Conservation (phyloP, 2,329 filamentous ascomycete species). For the Clarireedia sp. region DNA sequence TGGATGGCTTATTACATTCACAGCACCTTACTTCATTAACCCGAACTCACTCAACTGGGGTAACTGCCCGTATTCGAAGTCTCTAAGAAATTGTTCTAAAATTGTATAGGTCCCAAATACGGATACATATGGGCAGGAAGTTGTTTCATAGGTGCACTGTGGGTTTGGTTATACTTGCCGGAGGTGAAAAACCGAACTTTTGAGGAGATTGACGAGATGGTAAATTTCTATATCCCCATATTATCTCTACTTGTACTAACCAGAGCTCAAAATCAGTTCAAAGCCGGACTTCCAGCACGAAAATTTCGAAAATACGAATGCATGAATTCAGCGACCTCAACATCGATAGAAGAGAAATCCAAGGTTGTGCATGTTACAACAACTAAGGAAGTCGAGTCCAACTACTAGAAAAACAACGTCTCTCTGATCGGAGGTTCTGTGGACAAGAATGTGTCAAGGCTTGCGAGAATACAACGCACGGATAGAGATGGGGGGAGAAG, state of each 20-base stretch:
- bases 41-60: background rate
- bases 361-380: no score
- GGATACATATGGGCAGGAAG: conserved; percentile 49
- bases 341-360: background rate
- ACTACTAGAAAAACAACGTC: no score
- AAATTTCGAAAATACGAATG: background rate
- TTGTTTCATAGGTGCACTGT: conserved; percentile 35
- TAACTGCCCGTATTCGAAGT: background rate
- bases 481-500: no score
- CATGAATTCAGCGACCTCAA: background rate
- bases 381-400: no score
- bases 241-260: background rate
- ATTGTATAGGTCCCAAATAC: conserved; percentile 42
- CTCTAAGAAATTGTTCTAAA: background rate
- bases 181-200: conserved; percentile 74
- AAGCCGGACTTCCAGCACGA: background rate
- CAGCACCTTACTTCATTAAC: background rate
- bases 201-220: conserved; percentile 68
- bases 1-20: background rate
- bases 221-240: conserved; percentile 15
- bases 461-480: no score
- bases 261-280: background rate
- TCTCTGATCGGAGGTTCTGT: no score
- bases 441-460: no score
- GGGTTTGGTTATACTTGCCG: conserved; percentile 55